These are phyloP conservation scores for Lipomyces yamadae DNA, from an alignment of 805 yeast genomes.

Conservation along the genomic window DNA sequence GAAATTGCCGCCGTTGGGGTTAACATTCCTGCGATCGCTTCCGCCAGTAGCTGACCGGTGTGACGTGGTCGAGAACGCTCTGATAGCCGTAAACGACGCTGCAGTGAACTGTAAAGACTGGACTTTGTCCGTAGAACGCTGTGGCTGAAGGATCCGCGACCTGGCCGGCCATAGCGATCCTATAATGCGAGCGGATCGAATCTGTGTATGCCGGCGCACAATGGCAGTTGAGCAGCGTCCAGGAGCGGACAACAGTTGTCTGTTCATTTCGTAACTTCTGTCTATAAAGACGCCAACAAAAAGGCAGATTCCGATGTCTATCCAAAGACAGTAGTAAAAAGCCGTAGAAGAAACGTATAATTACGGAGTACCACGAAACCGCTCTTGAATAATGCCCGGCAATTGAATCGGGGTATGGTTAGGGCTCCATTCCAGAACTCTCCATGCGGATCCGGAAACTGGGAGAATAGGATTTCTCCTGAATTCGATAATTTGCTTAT, in stretches of 20 bases:
- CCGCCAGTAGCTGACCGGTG: constrained; percentile 11
- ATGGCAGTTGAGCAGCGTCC: background rate
- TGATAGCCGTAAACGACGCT: background rate
- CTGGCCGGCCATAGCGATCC: background rate
- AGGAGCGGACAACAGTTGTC: background rate
- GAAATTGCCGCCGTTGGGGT: constrained; percentile 37
- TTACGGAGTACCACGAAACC: too few species aligned
- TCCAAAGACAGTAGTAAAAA: background rate
- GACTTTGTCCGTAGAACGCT: background rate
- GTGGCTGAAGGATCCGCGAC: background rate
- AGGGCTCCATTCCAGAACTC: constrained; percentile 6
- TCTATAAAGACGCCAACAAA: background rate
- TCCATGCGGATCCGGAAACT: constrained; percentile 9
- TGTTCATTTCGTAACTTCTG: background rate
- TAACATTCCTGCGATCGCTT: constrained; percentile 11
- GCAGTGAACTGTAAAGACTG: background rate
- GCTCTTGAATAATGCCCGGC: background rate
- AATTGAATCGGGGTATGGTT: background rate
- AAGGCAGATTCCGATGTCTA: background rate
- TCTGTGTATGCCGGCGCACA: background rate
- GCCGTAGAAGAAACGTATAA: background rate
- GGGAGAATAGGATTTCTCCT: constrained; percentile 11
- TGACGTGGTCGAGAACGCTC: constrained; percentile 18
- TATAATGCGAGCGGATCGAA: background rate
- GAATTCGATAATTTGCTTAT: constrained; percentile 8